Conservation (phyloP, 495 filamentous ascomycete species). For the Tuber umbilicatum region DNA sequence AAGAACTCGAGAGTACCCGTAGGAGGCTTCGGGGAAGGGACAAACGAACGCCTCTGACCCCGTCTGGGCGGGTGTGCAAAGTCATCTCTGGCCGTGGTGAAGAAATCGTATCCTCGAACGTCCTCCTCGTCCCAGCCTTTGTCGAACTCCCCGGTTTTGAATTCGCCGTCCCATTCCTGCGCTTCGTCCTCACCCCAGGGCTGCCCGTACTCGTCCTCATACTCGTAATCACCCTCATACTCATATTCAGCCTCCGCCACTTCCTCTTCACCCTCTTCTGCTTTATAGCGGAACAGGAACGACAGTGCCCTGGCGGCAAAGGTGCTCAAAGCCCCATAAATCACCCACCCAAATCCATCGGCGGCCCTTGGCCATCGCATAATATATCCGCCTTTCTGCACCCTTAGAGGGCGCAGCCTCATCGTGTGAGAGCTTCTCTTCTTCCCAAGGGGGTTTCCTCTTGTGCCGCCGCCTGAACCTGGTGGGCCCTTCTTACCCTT, state of each 20-base stretch:
- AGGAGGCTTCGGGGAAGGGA: background rate
- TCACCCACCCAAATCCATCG: background rate
- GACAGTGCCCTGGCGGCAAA: background rate
- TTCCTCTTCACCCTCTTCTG: background rate
- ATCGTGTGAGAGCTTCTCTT: background rate
- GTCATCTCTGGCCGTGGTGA: background rate
- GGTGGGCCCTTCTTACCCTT: background rate
- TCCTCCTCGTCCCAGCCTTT: background rate
- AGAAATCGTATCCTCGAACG: background rate
- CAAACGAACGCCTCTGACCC: background rate
- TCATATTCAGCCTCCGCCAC: background rate
- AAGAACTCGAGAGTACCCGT: background rate
- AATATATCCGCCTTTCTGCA: background rate
- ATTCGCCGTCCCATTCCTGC: constrained; percentile 1
- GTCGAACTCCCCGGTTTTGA: background rate
- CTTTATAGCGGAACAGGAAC: background rate
- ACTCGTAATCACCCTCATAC: background rate
- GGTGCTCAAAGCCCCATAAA: background rate
- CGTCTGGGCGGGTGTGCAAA: background rate
- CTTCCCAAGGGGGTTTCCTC: background rate
- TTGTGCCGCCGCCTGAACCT: background rate
- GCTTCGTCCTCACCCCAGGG: background rate
- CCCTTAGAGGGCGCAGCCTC: background rate
- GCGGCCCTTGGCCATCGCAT: background rate
- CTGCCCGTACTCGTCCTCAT: background rate